These are phyloP conservation scores for Phellopilus nigrolimitatus DNA, from an alignment of 1,284 basidiomycete species.

Conservation along the genomic window DNA sequence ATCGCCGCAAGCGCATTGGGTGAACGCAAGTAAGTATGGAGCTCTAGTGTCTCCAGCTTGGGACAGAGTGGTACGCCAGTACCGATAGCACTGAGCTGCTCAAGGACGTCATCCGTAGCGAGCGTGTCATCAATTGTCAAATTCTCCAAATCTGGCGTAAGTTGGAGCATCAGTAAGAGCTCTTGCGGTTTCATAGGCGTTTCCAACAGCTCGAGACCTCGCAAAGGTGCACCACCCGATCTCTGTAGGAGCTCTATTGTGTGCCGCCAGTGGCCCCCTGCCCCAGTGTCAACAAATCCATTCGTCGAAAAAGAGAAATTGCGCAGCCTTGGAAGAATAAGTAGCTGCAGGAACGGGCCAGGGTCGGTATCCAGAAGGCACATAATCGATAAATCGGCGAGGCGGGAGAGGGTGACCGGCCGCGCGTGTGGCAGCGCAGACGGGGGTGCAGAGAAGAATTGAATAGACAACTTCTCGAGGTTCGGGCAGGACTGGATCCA, in stretches of 20 bases:
- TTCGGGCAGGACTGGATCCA: slow-evolving; percentile 7
- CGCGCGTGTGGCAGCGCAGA: slow-evolving; percentile 1
- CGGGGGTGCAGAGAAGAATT: slow-evolving; percentile 1
- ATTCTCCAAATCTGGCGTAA: background rate
- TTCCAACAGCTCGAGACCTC: slow-evolving; percentile 11
- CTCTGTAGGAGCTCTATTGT: background rate
- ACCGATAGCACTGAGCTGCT: background rate
- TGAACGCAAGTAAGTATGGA: background rate
- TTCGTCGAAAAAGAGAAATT: slow-evolving; percentile 2
- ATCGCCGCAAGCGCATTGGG: slow-evolving; percentile 1
- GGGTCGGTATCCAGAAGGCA: slow-evolving; percentile 1
- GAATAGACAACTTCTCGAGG: slow-evolving; percentile 2
- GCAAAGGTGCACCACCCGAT: background rate
- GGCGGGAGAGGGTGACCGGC: background rate
- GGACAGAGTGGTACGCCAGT: background rate
- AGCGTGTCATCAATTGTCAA: slow-evolving; percentile 6
- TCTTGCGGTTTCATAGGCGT: slow-evolving; percentile 4
- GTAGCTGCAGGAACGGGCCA: background rate
- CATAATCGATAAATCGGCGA: background rate
- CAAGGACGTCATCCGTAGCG: slow-evolving; percentile 2
- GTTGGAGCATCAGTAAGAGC: background rate
- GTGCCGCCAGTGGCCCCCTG: slow-evolving; percentile 1
- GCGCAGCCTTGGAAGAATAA: slow-evolving; percentile 1
- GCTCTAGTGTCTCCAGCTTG: background rate
- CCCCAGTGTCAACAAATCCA: background rate